Conservation (phyloP, 495 filamentous ascomycete genomes). For the Acidomyces sp. region DNA sequence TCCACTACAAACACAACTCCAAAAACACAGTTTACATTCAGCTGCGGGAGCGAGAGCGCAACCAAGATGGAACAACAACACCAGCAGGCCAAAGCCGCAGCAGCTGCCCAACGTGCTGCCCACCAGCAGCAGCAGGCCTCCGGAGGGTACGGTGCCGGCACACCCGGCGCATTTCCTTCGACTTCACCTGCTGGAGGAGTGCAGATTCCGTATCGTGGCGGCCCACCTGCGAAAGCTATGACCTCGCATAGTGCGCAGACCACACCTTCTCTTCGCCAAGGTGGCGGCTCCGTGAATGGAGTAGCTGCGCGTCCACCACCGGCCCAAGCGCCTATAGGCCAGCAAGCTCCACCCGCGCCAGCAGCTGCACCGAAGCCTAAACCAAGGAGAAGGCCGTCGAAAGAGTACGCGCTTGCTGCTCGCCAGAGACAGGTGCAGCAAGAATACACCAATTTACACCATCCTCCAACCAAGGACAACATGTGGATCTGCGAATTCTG, state of each 20-base stretch:
- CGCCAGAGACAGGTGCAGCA: constrained; percentile 56
- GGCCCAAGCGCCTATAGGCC: constrained; percentile 19
- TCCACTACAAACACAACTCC: constrained; percentile 39
- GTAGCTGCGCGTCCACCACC: constrained; percentile 3
- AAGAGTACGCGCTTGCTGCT: constrained; percentile 49
- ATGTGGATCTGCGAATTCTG: constrained; percentile 73
- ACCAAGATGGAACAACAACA: constrained; percentile 41
- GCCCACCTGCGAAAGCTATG: constrained; percentile 25
- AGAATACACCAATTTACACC: constrained; percentile 60
- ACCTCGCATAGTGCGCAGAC: constrained; percentile 53
- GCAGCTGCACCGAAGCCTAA: constrained; percentile 32
- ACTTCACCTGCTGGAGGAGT: not conserved
- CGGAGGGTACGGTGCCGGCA: not conserved
- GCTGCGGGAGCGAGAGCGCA: constrained; percentile 62
- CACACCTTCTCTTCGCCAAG: constrained; percentile 37
- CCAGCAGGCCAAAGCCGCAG: constrained; percentile 16
- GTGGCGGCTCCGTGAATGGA: constrained; percentile 23
- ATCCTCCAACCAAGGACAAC: constrained; percentile 60
- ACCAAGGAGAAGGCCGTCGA: constrained; percentile 36
- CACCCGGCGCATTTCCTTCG: not conserved
- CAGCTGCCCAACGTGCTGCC: not conserved
- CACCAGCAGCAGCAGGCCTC: not conserved
- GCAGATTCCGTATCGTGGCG: not conserved
- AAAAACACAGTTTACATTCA: constrained; percentile 85
- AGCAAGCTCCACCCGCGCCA: constrained; percentile 5